These are phyloP conservation scores for Lasiosphaeria hispida DNA, from an alignment of 495 filamentous ascomycete genomes.

Conservation along the genomic window DNA sequence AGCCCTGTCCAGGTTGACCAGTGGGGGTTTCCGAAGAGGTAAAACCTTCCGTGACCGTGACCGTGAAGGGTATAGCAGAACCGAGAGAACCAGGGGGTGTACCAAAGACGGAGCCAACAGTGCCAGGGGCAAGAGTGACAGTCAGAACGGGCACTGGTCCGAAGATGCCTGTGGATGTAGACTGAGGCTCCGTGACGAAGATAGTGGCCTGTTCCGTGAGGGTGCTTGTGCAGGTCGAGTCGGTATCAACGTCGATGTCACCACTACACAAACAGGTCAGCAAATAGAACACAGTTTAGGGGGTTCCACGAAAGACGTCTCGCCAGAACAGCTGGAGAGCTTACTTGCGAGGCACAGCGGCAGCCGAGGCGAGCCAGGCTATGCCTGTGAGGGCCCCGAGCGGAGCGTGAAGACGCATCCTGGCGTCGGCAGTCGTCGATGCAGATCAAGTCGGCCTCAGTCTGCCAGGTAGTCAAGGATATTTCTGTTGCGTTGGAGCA, in stretches of 20 bases:
- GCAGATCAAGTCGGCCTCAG: neutral
- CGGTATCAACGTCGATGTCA: constrained; percentile 9
- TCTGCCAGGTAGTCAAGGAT: neutral
- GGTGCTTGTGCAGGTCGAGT: constrained; percentile 26
- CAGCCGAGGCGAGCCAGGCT: constrained; percentile 21
- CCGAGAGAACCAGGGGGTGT: constrained; percentile 24
- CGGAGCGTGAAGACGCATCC: constrained; percentile 29
- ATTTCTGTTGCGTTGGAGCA: neutral
- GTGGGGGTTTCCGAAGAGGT: constrained; percentile 5
- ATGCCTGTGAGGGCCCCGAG: constrained; percentile 21
- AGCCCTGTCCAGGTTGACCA: neutral
- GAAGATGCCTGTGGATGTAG: constrained; percentile 10
- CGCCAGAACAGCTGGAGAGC: neutral
- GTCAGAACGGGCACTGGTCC: constrained; percentile 25
- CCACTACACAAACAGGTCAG: neutral
- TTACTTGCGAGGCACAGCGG: constrained; percentile 25
- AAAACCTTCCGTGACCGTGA: constrained; percentile 16
- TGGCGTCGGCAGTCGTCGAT: constrained; percentile 1
- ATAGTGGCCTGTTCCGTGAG: constrained; percentile 30
- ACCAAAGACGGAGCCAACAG: too few species aligned
- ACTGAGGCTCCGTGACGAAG: constrained; percentile 32
- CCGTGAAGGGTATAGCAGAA: constrained; percentile 20
- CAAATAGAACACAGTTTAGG: neutral
- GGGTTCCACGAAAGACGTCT: neutral
- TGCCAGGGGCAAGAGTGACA: constrained; percentile 17